Evolutionary conservation across 345 rosid species (phyloP).

Genomic region (Linum lewisii): DNA sequence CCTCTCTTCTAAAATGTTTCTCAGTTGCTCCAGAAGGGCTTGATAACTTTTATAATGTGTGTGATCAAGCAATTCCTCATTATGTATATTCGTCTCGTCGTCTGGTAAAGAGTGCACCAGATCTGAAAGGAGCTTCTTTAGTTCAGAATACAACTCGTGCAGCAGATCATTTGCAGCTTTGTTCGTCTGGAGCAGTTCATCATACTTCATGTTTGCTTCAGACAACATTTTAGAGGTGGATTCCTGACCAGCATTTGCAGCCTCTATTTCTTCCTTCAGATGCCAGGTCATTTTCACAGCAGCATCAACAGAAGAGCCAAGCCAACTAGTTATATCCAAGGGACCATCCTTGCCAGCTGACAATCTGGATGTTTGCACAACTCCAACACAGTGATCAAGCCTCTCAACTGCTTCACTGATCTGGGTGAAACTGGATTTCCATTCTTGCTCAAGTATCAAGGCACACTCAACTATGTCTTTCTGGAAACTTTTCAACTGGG

Average conservation of each 20-base stretch:
- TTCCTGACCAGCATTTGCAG: constrained; percentile 33
- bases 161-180: constrained; percentile 27
- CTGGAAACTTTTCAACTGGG: constrained; percentile 45
- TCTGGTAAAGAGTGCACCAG: constrained; percentile 30
- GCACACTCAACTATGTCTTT: constrained; percentile 42
- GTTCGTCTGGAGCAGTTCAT: constrained; percentile 34
- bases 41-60: constrained; percentile 34
- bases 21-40: constrained; percentile 40
- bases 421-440: constrained; percentile 34
- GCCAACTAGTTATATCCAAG: constrained; percentile 31
- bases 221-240: constrained; percentile 29
- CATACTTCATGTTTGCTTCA: constrained; percentile 44
- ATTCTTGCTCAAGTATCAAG: constrained; percentile 39
- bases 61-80: constrained; percentile 29
- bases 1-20: constrained; percentile 42
- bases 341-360: constrained; percentile 21
- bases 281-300: constrained; percentile 42
- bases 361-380: constrained; percentile 16
- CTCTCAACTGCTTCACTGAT: constrained; percentile 42
- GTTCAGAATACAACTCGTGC: constrained; percentile 33
- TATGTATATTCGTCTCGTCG: constrained; percentile 17
- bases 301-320: constrained; percentile 41
- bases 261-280: constrained; percentile 50
- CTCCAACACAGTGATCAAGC: constrained; percentile 43
- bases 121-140: constrained; percentile 37